These are phyloP conservation scores for Blastocystis sp. DNA, from an alignment of 352 stramenopile genomes.

Conservation along the genomic window DNA sequence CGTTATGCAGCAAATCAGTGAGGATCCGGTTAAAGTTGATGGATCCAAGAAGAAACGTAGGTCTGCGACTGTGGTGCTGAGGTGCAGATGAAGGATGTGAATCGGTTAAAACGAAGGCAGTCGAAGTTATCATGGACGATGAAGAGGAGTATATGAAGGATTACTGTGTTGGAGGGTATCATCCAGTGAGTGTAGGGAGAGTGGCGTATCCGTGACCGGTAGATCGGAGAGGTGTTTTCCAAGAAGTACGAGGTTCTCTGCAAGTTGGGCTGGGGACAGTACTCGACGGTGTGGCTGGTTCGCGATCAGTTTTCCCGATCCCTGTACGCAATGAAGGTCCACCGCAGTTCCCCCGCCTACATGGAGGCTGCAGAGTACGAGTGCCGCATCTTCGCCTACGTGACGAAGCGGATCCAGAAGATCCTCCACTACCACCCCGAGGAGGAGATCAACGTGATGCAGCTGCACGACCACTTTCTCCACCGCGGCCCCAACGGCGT, in stretches of 20 bases:
- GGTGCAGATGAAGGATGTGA: too few species aligned
- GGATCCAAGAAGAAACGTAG: too few species aligned
- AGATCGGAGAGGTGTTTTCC: constrained; percentile 79
- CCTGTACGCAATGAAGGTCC: constrained; percentile 60
- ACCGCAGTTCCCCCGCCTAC: neutral
- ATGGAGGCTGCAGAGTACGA: neutral
- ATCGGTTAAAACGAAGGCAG: too few species aligned
- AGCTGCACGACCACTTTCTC: neutral
- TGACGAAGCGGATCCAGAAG: neutral
- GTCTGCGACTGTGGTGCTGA: too few species aligned
- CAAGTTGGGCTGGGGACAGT: constrained; percentile 98
- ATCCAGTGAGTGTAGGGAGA: constrained; percentile 77
- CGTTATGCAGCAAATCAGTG: too few species aligned
- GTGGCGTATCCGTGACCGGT: constrained; percentile 40
- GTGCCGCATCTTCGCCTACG: neutral
- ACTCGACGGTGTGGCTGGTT: constrained; percentile 97
- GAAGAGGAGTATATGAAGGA: constrained; percentile 83
- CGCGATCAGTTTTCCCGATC: constrained; percentile 68
- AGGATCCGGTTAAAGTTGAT: too few species aligned
- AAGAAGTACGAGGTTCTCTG: constrained; percentile 83
- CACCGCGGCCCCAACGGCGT: neutral
- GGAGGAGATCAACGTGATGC: neutral
- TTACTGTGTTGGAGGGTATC: constrained; percentile 94
- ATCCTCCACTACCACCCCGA: neutral
- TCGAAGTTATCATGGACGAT: constrained; percentile 61